These are phyloP conservation scores for Sodiomyces alkalinus DNA, from an alignment of 2,329 filamentous ascomycete species.

Conservation along the genomic window DNA sequence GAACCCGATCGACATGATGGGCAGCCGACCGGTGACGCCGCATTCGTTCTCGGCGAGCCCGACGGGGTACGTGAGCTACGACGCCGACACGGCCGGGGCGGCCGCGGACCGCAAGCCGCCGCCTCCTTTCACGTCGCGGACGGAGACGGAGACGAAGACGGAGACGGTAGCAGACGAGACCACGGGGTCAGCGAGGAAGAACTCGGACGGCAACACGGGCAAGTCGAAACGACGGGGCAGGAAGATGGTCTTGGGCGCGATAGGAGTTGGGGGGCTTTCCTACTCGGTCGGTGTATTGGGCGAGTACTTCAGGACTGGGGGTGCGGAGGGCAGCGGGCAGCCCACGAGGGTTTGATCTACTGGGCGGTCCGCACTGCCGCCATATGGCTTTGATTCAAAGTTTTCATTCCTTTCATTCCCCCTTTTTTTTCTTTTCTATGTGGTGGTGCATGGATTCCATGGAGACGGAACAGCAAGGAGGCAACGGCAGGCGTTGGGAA, in stretches of 20 bases:
- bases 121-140: slow-evolving; percentile 23
- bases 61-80: slow-evolving; percentile 49
- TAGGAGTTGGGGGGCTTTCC: slow-evolving; percentile 36
- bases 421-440: neutral
- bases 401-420: no score
- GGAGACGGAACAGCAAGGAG: no score
- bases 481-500: no score
- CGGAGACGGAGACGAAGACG: no score
- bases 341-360: neutral
- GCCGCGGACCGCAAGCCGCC: slow-evolving; percentile 15
- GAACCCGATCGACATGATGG: slow-evolving; percentile 46
- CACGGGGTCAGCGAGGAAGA: slow-evolving; percentile 19
- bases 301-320: slow-evolving; percentile 39
- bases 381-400: no score
- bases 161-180: slow-evolving; percentile 30
- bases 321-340: slow-evolving; percentile 23
- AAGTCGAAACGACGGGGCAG: no score
- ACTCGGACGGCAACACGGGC: slow-evolving; percentile 23
- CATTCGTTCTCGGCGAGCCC: slow-evolving; percentile 46
- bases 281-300: slow-evolving; percentile 44
- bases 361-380: no score
- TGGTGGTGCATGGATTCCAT: no score
- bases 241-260: slow-evolving; percentile 36
- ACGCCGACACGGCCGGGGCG: slow-evolving; percentile 20
- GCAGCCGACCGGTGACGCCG: slow-evolving; percentile 20